Evolutionary conservation across 106 monocot species (phyloP), one percentile per base, ranked within the genome.

Genomic region (Platanthera zijinensis): DNA sequence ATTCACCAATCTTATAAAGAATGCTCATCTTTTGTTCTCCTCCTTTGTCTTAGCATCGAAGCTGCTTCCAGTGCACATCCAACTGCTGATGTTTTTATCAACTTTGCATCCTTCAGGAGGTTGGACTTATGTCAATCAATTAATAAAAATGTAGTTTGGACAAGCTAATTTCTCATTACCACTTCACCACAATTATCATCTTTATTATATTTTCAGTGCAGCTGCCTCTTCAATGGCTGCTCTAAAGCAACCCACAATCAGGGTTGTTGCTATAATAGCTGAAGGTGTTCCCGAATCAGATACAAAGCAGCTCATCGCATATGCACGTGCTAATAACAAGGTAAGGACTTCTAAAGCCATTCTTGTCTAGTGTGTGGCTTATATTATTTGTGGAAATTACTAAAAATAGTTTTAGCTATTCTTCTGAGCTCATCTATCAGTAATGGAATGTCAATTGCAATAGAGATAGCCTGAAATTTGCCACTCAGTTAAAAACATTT

Each of bases 41-140:
- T 39, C 39, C 3, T 39, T 39, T 39, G 39, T 39, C 86, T 21
- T 75, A 94, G 94, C 78, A 91, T 97, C 81, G 97, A 97, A 88
- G 89, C 86, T 53, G 90, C 97, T 75, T 94, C 91, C 52, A 78
- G 57, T 74, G 91, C 94, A 69, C 97, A 94, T 74, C 91, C 97
- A 71, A 97, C 94, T 74, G 93, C 93, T 51, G 97, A 97, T 89
- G 97, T 97, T 77, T 97, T 97, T 56, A 97, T 94, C 77, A 97
- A 97, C 84, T 93, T 97, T 79, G 96, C 96, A 56, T 97, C 96
- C 74, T 97, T 87, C 76, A 89, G 96, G 77, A 97, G 96, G 96
- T 93, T 67, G 48, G 78, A 74, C 30, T 18, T 39, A 54, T 15
- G 21, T 52, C 47, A 49, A 54, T 48, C 30, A 46, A 39, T 39